phyloP scores from a whole-genome alignment of 192 early-diverging fungal species.

The Gigaspora rosea region DNA sequence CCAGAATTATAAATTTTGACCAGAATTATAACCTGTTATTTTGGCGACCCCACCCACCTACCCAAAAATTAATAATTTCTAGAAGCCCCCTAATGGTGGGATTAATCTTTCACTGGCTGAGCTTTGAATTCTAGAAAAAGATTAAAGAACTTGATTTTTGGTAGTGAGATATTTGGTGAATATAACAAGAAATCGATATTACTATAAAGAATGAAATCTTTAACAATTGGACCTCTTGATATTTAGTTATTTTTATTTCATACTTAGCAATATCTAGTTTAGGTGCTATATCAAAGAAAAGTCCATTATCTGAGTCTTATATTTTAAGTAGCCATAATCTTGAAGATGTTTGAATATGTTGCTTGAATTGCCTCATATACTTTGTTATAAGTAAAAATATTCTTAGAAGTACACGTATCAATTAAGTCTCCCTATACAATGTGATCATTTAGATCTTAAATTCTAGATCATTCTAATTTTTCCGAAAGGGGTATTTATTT shows the following conservation, averaged over 20 bases:
- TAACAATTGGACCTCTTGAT: background rate
- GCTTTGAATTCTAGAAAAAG: constrained; percentile 12
- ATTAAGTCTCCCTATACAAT: background rate
- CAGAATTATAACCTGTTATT: no score
- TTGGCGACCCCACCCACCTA: no score
- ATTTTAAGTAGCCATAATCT: constrained; percentile 24
- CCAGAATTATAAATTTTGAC: no score
- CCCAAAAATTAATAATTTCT: no score
- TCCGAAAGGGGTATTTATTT: background rate
- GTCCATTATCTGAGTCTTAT: background rate
- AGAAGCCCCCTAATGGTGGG: no score
- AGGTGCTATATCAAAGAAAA: constrained; percentile 6
- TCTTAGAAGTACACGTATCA: background rate
- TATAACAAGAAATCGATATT: constrained; percentile 14
- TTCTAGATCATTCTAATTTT: background rate
- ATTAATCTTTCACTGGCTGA: background rate
- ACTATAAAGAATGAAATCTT: constrained; percentile 20
- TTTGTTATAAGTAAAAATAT: background rate
- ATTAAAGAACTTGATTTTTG: constrained; percentile 6
- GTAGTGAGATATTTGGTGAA: background rate
- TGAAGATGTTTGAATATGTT: constrained; percentile 9
- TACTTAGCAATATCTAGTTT: constrained; percentile 5
- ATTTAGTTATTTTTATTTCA: constrained; percentile 5
- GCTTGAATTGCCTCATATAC: constrained; percentile 5
- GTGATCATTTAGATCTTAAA: background rate